phyloP scores from a whole-genome alignment of 78 protist species.

The Parvularia atlantis region DNA sequence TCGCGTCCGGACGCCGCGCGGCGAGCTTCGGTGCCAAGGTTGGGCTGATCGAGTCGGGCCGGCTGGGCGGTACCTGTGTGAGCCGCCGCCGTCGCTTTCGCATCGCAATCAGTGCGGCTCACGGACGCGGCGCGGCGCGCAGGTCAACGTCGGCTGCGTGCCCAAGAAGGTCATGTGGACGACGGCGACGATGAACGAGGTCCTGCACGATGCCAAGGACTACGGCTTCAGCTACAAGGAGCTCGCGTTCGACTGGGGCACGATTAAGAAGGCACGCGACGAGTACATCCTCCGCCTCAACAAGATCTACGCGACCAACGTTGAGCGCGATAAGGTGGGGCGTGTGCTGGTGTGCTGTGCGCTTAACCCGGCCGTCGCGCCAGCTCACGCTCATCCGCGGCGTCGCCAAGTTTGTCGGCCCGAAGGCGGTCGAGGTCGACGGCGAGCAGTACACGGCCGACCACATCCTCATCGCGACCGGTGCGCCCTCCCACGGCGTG shows the following conservation, averaged over 20 bases:
- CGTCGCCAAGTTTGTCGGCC: conserved; percentile 46
- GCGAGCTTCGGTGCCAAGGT: no score
- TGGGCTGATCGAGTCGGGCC: no score
- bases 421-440: conserved; percentile 34
- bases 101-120: no score
- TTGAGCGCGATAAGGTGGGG: conserved; percentile 19
- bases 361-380: no score
- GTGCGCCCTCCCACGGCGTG: no score
- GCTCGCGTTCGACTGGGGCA: conserved; percentile 31
- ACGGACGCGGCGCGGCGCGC: no score
- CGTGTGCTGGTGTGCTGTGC: not conserved
- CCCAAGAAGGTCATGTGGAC: conserved; percentile 86
- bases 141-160: conserved; percentile 89
- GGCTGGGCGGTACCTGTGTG: no score
- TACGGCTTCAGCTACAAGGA: conserved; percentile 50
- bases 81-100: no score
- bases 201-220: conserved; percentile 25
- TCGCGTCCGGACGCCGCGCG: conserved; percentile 40
- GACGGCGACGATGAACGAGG: conserved; percentile 38
- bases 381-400: conserved; percentile 13
- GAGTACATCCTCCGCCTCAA: conserved; percentile 66
- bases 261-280: conserved; percentile 43
- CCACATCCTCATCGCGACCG: conserved; percentile 66
- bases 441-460: conserved; percentile 48
- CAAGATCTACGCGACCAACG: conserved; percentile 57